These are phyloP conservation scores for Phycomyces nitens DNA, from an alignment of 192 early-diverging fungal genomes.

Conservation along the genomic window DNA sequence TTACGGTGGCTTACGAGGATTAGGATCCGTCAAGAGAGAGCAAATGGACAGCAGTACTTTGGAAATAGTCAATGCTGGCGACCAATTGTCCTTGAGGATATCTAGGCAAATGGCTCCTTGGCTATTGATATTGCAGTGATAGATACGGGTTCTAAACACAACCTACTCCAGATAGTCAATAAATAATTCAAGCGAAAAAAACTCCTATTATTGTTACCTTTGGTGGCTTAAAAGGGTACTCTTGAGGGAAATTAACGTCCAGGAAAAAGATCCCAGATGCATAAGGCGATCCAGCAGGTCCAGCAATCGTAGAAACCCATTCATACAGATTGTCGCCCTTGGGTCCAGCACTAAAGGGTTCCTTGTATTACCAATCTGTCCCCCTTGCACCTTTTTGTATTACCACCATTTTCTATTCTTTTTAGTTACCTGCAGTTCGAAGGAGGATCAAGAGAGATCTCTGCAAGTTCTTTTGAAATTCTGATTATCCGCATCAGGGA, in stretches of 20 bases:
- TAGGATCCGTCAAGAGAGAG: conserved; percentile 90
- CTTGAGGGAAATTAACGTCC: conserved; percentile 87
- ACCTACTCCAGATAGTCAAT: conserved; percentile 46
- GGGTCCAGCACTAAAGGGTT: conserved; percentile 73
- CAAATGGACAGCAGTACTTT: conserved; percentile 95
- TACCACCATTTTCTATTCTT: no score
- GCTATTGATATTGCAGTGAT: conserved; percentile 96
- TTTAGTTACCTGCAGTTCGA: conserved; percentile 72
- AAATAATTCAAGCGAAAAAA: no score
- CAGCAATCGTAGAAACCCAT: conserved; percentile 93
- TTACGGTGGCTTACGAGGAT: conserved; percentile 67
- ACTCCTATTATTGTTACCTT: conserved; percentile 53
- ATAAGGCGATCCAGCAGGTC: conserved; percentile 88
- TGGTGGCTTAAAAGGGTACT: conserved; percentile 96
- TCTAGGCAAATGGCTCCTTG: conserved; percentile 91
- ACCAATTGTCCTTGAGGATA: conserved; percentile 97
- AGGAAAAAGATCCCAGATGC: conserved; percentile 89
- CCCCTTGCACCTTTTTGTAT: not conserved
- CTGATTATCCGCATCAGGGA: no score
- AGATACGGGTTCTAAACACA: conserved; percentile 88
- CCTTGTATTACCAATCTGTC: conserved; percentile 1
- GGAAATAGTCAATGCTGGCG: conserved; percentile 90
- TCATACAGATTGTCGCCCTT: conserved; percentile 96
- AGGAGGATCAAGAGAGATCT: conserved; percentile 93
- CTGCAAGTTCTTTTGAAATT: conserved; percentile 96